Percentiles rank a stretch among this genome's conserved stretches.
phyloP scores from a whole-genome alignment of 768 basidiomycete genomes.

The Trichaptum fuscoviolaceum region DNA sequence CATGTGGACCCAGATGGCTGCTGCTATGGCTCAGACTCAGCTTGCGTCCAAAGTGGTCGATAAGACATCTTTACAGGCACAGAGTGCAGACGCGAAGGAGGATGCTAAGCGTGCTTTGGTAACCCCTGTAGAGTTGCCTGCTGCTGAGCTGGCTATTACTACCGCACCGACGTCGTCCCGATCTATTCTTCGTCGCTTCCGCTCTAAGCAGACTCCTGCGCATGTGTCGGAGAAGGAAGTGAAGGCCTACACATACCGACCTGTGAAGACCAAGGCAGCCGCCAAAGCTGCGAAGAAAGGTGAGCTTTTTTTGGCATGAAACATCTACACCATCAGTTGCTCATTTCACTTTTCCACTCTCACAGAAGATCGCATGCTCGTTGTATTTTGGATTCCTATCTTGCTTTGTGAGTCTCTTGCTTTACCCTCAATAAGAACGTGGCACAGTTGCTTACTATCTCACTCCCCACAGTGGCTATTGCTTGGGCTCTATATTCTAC shows the following conservation, averaged over 20 bases:
- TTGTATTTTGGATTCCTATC: conserved; percentile 84
- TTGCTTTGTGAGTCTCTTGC: conserved; percentile 55
- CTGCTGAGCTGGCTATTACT: background rate
- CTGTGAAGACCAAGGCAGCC: conserved; percentile 33
- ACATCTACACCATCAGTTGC: background rate
- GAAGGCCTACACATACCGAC: conserved; percentile 61
- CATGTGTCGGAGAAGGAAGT: conserved; percentile 62
- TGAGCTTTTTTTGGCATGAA: conserved; percentile 29
- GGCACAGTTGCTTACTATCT: background rate
- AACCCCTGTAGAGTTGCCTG: background rate
- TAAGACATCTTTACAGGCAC: conserved; percentile 13
- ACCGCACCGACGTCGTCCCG: conserved; percentile 14
- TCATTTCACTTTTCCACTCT: conserved; percentile 7
- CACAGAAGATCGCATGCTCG: conserved; percentile 78
- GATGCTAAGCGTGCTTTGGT: background rate
- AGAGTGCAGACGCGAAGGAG: conserved; percentile 15
- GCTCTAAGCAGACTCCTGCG: conserved; percentile 32
- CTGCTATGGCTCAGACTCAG: conserved; percentile 34
- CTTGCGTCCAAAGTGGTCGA: conserved; percentile 15
- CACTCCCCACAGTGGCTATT: background rate
- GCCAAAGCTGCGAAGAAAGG: conserved; percentile 59
- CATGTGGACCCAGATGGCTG: conserved; percentile 65
- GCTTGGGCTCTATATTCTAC: conserved; percentile 4
- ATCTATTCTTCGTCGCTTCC: conserved; percentile 35
- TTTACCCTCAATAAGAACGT: background rate